Evolutionary conservation across 148 eudicot species (phyloP).

Genomic region (Rhododendron mucronatum): DNA sequence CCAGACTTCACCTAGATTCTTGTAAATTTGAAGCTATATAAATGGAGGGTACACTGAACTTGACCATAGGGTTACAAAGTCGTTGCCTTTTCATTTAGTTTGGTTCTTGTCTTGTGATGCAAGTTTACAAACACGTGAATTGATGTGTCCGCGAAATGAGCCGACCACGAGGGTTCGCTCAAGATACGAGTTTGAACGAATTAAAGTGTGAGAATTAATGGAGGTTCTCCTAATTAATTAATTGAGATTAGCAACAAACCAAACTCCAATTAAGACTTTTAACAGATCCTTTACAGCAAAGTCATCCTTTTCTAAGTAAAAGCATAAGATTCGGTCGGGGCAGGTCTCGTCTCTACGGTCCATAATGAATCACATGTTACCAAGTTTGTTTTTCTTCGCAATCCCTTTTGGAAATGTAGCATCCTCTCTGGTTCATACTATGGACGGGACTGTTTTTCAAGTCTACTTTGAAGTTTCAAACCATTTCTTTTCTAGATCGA

Average conservation of each 20-base stretch:
- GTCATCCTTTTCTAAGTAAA: not conserved
- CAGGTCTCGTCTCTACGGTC: not conserved
- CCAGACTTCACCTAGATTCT: not conserved
- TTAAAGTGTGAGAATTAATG: not conserved
- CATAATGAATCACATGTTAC: not conserved
- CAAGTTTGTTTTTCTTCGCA: not conserved
- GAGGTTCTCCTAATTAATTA: not conserved
- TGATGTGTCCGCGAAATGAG: not conserved
- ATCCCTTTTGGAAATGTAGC: not conserved
- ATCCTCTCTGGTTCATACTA: not conserved
- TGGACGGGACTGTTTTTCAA: not conserved
- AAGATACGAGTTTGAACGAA: not conserved
- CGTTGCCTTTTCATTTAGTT: no score
- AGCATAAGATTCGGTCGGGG: not conserved
- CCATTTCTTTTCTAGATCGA: no score
- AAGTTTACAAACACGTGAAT: not conserved
- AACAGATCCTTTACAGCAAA: not conserved
- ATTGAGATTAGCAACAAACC: not conserved
- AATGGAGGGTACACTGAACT: not conserved
- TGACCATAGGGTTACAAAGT: not conserved
- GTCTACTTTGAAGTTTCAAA: not conserved
- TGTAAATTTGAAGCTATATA: not conserved
- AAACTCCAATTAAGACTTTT: not conserved
- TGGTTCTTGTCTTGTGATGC: not conserved
- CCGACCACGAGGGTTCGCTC: constrained; percentile 5